Evolutionary conservation across 495 filamentous ascomycete genomes (phyloP).

Genomic region (Hypoxylon trugodes): DNA sequence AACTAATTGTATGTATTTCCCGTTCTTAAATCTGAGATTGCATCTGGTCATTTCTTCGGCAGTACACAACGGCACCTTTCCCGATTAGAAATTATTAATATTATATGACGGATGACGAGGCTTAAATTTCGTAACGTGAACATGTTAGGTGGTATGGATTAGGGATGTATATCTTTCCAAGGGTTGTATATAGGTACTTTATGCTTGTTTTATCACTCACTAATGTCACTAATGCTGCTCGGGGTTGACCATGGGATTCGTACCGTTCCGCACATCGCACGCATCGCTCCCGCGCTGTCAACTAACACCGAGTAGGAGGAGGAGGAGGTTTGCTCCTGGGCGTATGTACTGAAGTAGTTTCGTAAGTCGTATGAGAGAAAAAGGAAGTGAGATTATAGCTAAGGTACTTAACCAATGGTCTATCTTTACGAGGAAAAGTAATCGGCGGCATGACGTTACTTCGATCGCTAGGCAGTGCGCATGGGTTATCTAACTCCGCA

Average conservation of each 20-base stretch:
- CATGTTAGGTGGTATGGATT: too few species aligned
- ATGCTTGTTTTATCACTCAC: too few species aligned
- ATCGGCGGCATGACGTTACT: conserved; percentile 39
- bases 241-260: conserved; percentile 22
- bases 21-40: conserved; percentile 24
- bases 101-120: conserved; percentile 16
- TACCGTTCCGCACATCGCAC: too few species aligned
- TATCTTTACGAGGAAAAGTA: conserved; percentile 19
- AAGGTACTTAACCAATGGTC: conserved; percentile 27
- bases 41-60: conserved; percentile 17
- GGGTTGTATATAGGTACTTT: too few species aligned
- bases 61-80: conserved; percentile 7
- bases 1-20: too few species aligned
- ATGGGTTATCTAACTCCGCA: conserved; percentile 32
- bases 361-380: conserved; percentile 5
- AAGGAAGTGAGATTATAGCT: not conserved
- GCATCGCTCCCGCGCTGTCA: conserved; percentile 8
- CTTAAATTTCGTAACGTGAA: conserved; percentile 24
- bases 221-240: too few species aligned
- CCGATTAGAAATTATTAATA: conserved; percentile 13
- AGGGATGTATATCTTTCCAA: too few species aligned
- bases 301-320: conserved; percentile 31
- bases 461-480: conserved; percentile 32
- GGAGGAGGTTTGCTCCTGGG: conserved; percentile 29
- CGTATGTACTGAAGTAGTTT: too few species aligned